Base-by-base conservation (phyloP, 257 asterid species). In the Plantago ovata region DNA sequence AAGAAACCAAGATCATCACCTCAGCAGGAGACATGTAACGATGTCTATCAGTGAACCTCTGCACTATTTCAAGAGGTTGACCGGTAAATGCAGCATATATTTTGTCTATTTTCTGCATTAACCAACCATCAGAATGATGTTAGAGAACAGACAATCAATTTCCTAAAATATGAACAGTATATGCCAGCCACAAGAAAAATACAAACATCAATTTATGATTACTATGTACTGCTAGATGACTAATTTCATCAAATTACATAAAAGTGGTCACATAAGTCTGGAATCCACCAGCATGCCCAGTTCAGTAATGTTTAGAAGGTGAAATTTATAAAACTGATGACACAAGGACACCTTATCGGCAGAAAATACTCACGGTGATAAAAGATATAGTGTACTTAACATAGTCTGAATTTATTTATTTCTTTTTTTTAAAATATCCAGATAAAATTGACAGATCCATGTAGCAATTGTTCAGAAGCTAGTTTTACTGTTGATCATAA, bases 41-140 rank as follows among this genome's bases (percentile, higher is more conserved):
- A 72, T 89, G 92, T 79, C 96, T 83, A 63, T 89, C 96, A 12
- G 96, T 93, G 81, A 77, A 82, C 62, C 51, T 75, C 59, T 93
- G 96, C 76, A 93, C 94, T 73, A 77, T 78, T 70, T 89, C 96
- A 43, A 86, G 69, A 62, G 96, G 53, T 74, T 84, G 99, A 52
- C 97, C 95, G 1, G 95, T 86, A 61, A 93, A 93, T 64, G 94
- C 90, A 76, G 92, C 57, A 69, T 82, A 89, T 96, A 93, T 86
- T 72, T 69, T 68, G 81, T 93, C 99, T 23, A 93, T 67, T 89
- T 93, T 89, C 99, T 93, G 95, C 68, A 66, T 48, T 38, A 69
- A 64, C 40, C n/a, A 68, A 48, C 38, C 60, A 51, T 52, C 39
- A 19, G n/a, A 44, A 46, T 21, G 38, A 68, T 53, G 53, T 55